Conservation (phyloP, 768 basidiomycete genomes). For the Antrodiella citrinella region DNA sequence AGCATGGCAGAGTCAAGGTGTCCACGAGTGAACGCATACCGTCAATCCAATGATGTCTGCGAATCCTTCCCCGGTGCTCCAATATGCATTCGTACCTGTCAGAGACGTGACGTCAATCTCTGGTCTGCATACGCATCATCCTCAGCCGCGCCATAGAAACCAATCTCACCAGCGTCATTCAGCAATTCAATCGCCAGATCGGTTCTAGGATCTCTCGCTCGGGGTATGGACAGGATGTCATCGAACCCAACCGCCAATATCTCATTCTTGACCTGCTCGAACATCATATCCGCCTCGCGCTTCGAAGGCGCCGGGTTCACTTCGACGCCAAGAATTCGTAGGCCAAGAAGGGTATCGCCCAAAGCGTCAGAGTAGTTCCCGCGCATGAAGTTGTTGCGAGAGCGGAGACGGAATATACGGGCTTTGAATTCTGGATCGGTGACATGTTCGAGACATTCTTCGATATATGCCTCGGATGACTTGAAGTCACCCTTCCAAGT, state of each 20-base stretch:
- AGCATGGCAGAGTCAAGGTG: not conserved
- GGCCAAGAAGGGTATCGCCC: constrained; percentile 48
- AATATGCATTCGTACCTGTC: constrained; percentile 61
- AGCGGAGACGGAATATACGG: constrained; percentile 47
- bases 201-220: constrained; percentile 48
- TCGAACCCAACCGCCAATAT: constrained; percentile 65
- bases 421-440: constrained; percentile 47
- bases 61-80: constrained; percentile 51
- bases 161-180: constrained; percentile 53
- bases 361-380: constrained; percentile 50
- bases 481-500: constrained; percentile 61
- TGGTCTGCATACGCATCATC: constrained; percentile 4
- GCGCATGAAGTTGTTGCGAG: constrained; percentile 56
- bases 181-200: constrained; percentile 59
- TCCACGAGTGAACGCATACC: constrained; percentile 28
- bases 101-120: not conserved
- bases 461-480: constrained; percentile 42
- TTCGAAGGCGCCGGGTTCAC: constrained; percentile 44
- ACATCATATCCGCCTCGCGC: constrained; percentile 53
- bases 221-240: constrained; percentile 53
- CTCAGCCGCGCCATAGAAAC: not conserved
- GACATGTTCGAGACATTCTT: constrained; percentile 44
- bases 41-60: constrained; percentile 59
- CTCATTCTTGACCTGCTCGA: constrained; percentile 63
- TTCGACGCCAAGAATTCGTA: constrained; percentile 55